A percentile compares a stretch with the other conserved stretches of the same genome.
phyloP scores from a whole-genome alignment of 1,139 yeast genomes.

The Ashbya aceris region DNA sequence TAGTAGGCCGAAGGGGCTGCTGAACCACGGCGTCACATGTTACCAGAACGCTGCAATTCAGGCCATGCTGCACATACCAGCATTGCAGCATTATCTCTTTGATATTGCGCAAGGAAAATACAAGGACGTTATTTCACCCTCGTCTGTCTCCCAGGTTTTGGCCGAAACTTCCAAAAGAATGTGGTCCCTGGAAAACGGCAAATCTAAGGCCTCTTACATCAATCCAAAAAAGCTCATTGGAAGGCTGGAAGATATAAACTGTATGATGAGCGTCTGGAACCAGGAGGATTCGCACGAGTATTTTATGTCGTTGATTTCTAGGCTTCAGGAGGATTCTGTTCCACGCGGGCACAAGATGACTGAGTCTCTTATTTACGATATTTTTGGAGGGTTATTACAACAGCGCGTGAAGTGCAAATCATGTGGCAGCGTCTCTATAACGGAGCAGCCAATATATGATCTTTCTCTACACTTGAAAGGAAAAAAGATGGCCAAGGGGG shows the following conservation, averaged over 20 bases:
- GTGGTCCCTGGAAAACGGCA: conserved; percentile 41
- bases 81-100: conserved; percentile 71
- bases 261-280: conserved; percentile 95
- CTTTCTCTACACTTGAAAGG: conserved; percentile 62
- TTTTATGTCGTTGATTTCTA: conserved; percentile 79
- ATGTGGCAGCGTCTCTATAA: conserved; percentile 75
- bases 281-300: conserved; percentile 98
- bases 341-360: conserved; percentile 81
- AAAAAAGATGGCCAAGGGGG: conserved; percentile 31
- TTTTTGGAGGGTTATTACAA: conserved; percentile 82
- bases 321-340: conserved; percentile 85
- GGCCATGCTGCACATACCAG: conserved; percentile 82
- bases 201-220: conserved; percentile 37
- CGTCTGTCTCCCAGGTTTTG: conserved; percentile 60
- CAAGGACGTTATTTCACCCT: conserved; percentile 37
- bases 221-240: conserved; percentile 69
- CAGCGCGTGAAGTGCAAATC: conserved; percentile 77
- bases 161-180: conserved; percentile 64
- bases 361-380: conserved; percentile 76
- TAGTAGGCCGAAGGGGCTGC: conserved; percentile 61
- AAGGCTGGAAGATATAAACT: conserved; percentile 75
- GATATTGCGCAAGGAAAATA: conserved; percentile 51
- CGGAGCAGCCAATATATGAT: conserved; percentile 92
- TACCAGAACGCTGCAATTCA: conserved; percentile 95
- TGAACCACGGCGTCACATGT: conserved; percentile 93